These are phyloP conservation scores for Penicillium psychrofluorescens DNA, from an alignment of 495 filamentous ascomycete species.

Conservation along the genomic window DNA sequence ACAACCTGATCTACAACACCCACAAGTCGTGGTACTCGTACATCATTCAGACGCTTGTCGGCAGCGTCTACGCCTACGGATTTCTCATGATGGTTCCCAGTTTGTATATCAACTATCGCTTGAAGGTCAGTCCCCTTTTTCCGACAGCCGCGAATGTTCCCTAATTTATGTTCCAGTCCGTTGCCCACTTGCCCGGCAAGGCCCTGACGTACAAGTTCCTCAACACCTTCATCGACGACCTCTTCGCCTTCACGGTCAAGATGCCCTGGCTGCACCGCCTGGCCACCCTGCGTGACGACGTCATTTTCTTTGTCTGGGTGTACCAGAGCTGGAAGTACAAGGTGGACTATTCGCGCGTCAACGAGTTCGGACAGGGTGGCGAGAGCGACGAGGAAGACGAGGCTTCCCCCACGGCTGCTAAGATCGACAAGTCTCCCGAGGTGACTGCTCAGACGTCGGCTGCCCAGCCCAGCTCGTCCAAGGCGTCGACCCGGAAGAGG, in stretches of 20 bases:
- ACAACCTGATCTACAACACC: slow-evolving; percentile 85
- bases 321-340: slow-evolving; percentile 93
- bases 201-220: slow-evolving; percentile 98
- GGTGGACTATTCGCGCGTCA: slow-evolving; percentile 85
- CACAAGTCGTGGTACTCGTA: slow-evolving; percentile 99
- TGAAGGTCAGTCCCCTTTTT: slow-evolving; percentile 50
- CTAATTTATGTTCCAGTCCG: slow-evolving; percentile 41
- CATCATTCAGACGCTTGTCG: slow-evolving; percentile 84
- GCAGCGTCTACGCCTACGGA: slow-evolving; percentile 94
- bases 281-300: slow-evolving; percentile 86
- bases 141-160: neutral
- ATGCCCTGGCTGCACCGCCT: slow-evolving; percentile 96
- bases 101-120: slow-evolving; percentile 96
- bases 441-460: slow-evolving; percentile 19
- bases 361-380: slow-evolving; percentile 96
- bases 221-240: slow-evolving; percentile 70
- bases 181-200: slow-evolving; percentile 93
- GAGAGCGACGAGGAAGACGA: slow-evolving; percentile 69
- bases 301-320: slow-evolving; percentile 98
- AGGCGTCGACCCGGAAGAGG: slow-evolving; percentile 31
- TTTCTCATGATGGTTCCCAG: slow-evolving; percentile 99
- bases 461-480: slow-evolving; percentile 20
- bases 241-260: slow-evolving; percentile 98
- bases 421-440: slow-evolving; percentile 31
- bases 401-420: slow-evolving; percentile 22